Base-by-base conservation (phyloP, 2,329 filamentous ascomycete genomes). In the Paracoccidioides lutzii region DNA sequence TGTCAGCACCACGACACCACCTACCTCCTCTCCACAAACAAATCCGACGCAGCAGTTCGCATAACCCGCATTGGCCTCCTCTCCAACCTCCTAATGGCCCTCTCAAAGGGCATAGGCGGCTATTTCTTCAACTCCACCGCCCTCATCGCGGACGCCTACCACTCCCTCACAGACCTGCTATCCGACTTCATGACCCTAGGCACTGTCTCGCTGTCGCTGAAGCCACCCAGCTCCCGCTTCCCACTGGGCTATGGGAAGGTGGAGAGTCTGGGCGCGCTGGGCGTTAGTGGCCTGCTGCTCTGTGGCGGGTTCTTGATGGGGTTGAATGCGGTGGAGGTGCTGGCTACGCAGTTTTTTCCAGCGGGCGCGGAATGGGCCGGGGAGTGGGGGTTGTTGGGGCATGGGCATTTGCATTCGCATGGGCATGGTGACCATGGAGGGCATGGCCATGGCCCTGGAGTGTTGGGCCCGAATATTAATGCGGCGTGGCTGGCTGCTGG, bases 181-280 rank as follows among this genome's bases (percentile, higher is more conserved):
- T 96, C 90, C 54, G 93, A 98, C 70, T 80, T 98, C 63, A 83
- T 96, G 70, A 98, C 93, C 0, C 80, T 98, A 22, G 88, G 88
- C 14, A 98, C 93, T 8, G 90, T 98, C 49, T 91, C 90, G 22
- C 95, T 88, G 83, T 95, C 90, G 58, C 74, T 97, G 58, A 89
- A 87, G 64, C 85, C 88, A 5, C 90, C 93, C 0, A 88, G 87
- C 9, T 80, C 86, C 55, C 81, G 81, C 43, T 98, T 95, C 67
- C 93, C 93, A 2, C 82, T 84, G 64, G 93, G 93, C 1, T 98
- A 95, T 68, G 93, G 93, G 67, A 98, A 98, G 75, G 81, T 98
- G n/a, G 93, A 98, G 76, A 95, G 90, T 65, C 74, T 98, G 67
- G 93, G 93, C 22, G 93, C 90, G 28, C 75, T 98, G 57, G 93